Conservation (phyloP, 1,284 basidiomycete species). For the Amylostereum areolatum region DNA sequence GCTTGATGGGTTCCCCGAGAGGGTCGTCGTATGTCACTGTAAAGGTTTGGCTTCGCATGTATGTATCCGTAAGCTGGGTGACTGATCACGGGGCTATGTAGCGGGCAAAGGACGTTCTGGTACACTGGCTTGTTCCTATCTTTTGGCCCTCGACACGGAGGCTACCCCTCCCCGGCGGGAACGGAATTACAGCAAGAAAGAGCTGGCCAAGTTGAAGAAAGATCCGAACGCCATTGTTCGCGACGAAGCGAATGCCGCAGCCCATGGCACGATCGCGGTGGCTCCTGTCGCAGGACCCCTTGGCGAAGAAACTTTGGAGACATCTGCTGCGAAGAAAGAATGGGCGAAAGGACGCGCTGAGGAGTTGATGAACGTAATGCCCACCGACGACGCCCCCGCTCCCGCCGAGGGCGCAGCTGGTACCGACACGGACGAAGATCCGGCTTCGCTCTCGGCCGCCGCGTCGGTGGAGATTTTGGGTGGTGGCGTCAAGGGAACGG, state of each 20-base stretch:
- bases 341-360: conserved; percentile 45
- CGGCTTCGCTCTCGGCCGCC: not conserved
- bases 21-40: conserved; percentile 83
- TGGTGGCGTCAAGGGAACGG: no score
- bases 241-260: not conserved
- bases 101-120: conserved; percentile 82
- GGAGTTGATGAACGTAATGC: conserved; percentile 41
- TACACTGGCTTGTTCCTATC: conserved; percentile 74
- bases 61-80: not conserved
- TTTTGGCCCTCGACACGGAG: conserved; percentile 52
- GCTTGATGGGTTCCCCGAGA: conserved; percentile 61
- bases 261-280: not conserved
- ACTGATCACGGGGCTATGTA: conserved; percentile 18
- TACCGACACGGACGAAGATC: conserved; percentile 3
- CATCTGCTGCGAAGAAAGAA: conserved; percentile 26
- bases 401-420: conserved; percentile 11
- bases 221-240: not conserved
- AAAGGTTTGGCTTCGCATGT: conserved; percentile 50
- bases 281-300: not conserved
- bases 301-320: not conserved
- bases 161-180: conserved; percentile 43
- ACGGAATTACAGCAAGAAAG: conserved; percentile 34
- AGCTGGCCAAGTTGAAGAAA: conserved; percentile 10
- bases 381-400: conserved; percentile 26
- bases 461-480: not conserved